Evolutionary conservation across 2,329 filamentous ascomycete genomes (phyloP).

Genomic region (Mariannaea sp.): DNA sequence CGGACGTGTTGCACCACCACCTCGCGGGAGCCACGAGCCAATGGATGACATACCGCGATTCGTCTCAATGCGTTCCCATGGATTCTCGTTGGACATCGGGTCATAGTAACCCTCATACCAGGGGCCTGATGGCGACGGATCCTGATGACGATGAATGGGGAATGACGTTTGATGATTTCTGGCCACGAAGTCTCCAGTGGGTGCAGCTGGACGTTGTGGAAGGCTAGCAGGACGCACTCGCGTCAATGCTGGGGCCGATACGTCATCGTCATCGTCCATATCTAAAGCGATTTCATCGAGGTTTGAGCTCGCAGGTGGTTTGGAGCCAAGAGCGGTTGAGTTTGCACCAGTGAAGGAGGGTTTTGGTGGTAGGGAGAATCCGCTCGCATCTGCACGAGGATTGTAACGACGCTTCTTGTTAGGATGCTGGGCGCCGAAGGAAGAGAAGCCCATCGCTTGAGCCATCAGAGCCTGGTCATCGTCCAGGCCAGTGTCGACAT

Average conservation of each 20-base stretch:
- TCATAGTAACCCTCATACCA: conserved; percentile 75
- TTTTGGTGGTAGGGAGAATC: conserved; percentile 35
- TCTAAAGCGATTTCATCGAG: conserved; percentile 53
- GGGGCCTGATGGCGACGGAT: conserved; percentile 33
- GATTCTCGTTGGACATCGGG: conserved; percentile 71
- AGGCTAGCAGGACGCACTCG: conserved; percentile 43
- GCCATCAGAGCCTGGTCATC: conserved; percentile 61
- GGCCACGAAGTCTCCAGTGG: conserved; percentile 9
- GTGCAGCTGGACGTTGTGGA: conserved; percentile 40
- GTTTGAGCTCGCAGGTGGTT: conserved; percentile 39
- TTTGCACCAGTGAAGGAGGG: conserved; percentile 41
- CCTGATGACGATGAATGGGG: conserved; percentile 20
- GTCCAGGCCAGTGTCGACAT: conserved; percentile 29
- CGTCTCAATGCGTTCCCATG: conserved; percentile 66
- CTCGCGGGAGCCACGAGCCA: conserved; percentile 51
- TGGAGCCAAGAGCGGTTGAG: conserved; percentile 44
- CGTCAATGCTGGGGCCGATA: conserved; percentile 23
- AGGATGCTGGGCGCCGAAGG: conserved; percentile 64
- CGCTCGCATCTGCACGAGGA: conserved; percentile 53
- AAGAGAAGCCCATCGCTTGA: conserved; percentile 73
- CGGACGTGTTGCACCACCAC: conserved; percentile 5
- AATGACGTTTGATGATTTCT: conserved; percentile 7
- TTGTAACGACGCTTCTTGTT: conserved; percentile 73
- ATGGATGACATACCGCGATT: conserved; percentile 48
- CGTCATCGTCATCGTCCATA: conserved; percentile 41